phyloP scores from a whole-genome alignment of 441 rosid species.

The Cnidoscolus chayamansa region DNA sequence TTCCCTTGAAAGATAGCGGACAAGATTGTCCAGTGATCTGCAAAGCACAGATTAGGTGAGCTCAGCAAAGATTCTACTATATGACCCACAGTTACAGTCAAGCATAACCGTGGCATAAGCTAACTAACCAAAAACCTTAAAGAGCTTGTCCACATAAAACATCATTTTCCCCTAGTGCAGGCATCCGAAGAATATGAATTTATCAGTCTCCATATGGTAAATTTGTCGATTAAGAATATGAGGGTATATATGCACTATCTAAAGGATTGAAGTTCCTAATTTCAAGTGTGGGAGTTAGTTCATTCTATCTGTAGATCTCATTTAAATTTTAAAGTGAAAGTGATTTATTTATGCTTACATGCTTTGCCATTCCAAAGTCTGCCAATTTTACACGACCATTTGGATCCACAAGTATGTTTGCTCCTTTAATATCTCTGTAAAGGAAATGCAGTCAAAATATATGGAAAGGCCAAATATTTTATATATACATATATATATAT shows the following conservation, averaged over 20 bases:
- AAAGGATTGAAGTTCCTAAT: too few species aligned
- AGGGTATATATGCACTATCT: too few species aligned
- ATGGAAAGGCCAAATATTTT: background rate
- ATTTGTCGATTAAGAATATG: too few species aligned
- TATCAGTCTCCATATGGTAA: too few species aligned
- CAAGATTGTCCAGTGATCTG: slow-evolving; percentile 96
- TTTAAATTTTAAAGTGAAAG: background rate
- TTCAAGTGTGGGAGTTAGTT: background rate
- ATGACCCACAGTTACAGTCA: background rate
- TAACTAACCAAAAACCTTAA: background rate
- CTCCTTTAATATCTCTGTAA: slow-evolving; percentile 96
- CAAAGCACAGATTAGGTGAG: slow-evolving; percentile 20
- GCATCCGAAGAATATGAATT: too few species aligned
- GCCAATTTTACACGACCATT: slow-evolving; percentile 93
- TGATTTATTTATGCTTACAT: slow-evolving; percentile 46
- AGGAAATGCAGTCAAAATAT: slow-evolving; percentile 5
- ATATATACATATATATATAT: too few species aligned
- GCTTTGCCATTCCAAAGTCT: slow-evolving; percentile 99
- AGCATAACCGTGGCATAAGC: background rate
- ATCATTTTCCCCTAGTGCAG: background rate
- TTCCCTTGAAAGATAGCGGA: slow-evolving; percentile 92
- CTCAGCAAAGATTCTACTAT: background rate
- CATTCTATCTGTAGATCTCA: background rate
- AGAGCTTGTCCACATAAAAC: slow-evolving; percentile 4
- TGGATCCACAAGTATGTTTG: slow-evolving; percentile 94